A percentile compares a stretch with the other conserved stretches of the same genome.
These are phyloP conservation scores for Salix arbutifolia DNA, from an alignment of 345 rosid genomes.

Conservation along the genomic window DNA sequence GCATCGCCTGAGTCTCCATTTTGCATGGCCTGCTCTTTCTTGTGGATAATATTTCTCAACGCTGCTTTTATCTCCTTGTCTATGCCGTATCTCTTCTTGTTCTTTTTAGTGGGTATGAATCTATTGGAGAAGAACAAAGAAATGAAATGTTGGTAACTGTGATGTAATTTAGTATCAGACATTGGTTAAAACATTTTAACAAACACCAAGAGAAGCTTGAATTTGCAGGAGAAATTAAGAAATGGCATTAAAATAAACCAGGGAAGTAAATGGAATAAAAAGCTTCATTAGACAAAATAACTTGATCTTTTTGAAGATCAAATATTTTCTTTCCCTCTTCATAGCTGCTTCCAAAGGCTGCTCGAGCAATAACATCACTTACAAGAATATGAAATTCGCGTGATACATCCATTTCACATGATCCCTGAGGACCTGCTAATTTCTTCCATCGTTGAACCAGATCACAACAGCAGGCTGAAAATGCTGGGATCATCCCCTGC, in stretches of 20 bases:
- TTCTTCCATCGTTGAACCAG: slow-evolving; percentile 42
- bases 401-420: slow-evolving; percentile 44
- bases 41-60: slow-evolving; percentile 25
- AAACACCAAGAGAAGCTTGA: background rate
- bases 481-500: slow-evolving; percentile 41
- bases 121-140: slow-evolving; percentile 6
- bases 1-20: slow-evolving; percentile 18
- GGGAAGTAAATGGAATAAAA: slow-evolving; percentile 40
- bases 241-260: slow-evolving; percentile 20
- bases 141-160: no score
- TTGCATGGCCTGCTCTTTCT: slow-evolving; percentile 31
- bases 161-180: no score
- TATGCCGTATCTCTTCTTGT: slow-evolving; percentile 36
- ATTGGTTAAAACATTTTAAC: no score
- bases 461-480: slow-evolving; percentile 29
- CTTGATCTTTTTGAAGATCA: slow-evolving; percentile 35
- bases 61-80: slow-evolving; percentile 32
- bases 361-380: slow-evolving; percentile 39
- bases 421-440: slow-evolving; percentile 17
- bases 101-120: slow-evolving; percentile 51
- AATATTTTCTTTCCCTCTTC: slow-evolving; percentile 51
- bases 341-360: slow-evolving; percentile 53
- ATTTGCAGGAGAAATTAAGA: background rate
- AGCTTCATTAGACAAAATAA: slow-evolving; percentile 32
- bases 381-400: slow-evolving; percentile 44